Evolutionary conservation across 805 yeast genomes (phyloP).

Genomic region (Wickerhamomyces ciferrii): DNA sequence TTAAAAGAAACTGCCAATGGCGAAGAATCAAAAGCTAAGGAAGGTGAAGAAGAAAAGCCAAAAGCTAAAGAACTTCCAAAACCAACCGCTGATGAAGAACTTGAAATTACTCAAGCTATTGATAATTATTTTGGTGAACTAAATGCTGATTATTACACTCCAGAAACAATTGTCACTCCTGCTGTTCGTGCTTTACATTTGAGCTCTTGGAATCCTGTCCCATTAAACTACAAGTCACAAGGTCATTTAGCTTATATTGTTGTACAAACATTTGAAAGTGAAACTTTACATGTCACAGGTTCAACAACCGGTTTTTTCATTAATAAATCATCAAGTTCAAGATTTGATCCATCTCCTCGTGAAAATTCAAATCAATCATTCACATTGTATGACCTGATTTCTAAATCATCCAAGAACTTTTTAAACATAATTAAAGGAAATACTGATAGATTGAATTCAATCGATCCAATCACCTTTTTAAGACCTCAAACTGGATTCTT

Average conservation of each 20-base stretch:
- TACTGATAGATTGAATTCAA: conserved; percentile 34
- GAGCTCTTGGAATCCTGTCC: conserved; percentile 86
- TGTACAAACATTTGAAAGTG: conserved; percentile 76
- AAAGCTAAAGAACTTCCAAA: conserved; percentile 8
- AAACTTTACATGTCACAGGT: conserved; percentile 72
- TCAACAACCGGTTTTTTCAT: conserved; percentile 76
- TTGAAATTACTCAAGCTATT: conserved; percentile 14
- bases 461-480: conserved; percentile 50
- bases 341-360: conserved; percentile 62
- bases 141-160: conserved; percentile 16
- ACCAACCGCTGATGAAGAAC: conserved; percentile 20
- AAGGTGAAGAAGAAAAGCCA: conserved; percentile 5
- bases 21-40: too few species aligned
- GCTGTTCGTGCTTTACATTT: conserved; percentile 55
- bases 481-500: conserved; percentile 58
- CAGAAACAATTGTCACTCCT: conserved; percentile 22
- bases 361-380: conserved; percentile 22
- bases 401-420: conserved; percentile 62
- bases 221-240: conserved; percentile 49
- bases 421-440: conserved; percentile 45
- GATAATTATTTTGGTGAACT: conserved; percentile 13
- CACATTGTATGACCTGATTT: conserved; percentile 56
- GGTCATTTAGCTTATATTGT: conserved; percentile 82
- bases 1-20: conserved; percentile 9
- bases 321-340: conserved; percentile 58